Conservation (phyloP, 805 yeast species). For the Candida ulmi region DNA sequence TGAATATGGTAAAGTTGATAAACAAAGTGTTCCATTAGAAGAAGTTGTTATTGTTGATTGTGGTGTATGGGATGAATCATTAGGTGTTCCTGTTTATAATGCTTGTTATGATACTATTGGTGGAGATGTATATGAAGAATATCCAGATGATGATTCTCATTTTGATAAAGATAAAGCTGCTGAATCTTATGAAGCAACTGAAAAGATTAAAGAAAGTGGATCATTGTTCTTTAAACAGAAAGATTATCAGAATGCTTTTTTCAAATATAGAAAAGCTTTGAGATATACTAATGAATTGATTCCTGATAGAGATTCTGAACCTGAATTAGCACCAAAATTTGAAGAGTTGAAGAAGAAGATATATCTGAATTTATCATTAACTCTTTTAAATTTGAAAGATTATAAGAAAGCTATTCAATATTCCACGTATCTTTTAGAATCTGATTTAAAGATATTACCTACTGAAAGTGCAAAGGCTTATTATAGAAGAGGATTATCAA, state of each 20-base stretch:
- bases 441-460: constrained; percentile 26
- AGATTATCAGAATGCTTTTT: constrained; percentile 43
- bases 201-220: constrained; percentile 63
- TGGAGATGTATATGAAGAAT: constrained; percentile 71
- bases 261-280: constrained; percentile 61
- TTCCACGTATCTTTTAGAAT: constrained; percentile 50
- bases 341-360: constrained; percentile 35
- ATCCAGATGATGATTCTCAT: constrained; percentile 65
- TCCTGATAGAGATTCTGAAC: constrained; percentile 62
- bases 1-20: constrained; percentile 44
- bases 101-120: constrained; percentile 58
- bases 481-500: constrained; percentile 50
- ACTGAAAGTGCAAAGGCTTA: constrained; percentile 52
- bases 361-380: constrained; percentile 52
- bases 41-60: constrained; percentile 47
- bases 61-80: constrained; percentile 55
- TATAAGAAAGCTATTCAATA: constrained; percentile 47
- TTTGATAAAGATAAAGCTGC: constrained; percentile 53
- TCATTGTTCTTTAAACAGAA: constrained; percentile 51
- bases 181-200: constrained; percentile 45
- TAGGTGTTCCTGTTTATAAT: constrained; percentile 53
- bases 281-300: constrained; percentile 66
- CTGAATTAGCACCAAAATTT: constrained; percentile 45
- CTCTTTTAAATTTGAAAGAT: constrained; percentile 42
- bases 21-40: constrained; percentile 37